These are phyloP conservation scores for Melampsora larici-populina DNA, from an alignment of 1,284 basidiomycete species.

Conservation along the genomic window DNA sequence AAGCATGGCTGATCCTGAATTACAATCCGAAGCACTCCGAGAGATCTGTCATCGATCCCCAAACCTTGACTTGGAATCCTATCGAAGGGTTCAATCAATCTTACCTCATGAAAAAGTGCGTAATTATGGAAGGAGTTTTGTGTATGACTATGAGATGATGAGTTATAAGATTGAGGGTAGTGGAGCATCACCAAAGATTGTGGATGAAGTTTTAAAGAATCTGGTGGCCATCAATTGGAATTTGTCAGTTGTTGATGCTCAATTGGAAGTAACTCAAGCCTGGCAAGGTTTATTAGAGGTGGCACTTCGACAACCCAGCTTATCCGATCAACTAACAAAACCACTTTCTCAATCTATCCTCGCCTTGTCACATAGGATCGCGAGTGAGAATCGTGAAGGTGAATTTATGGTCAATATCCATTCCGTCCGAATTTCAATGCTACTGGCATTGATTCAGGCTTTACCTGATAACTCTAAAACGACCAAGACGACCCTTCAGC, in stretches of 20 bases:
- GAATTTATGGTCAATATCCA: conserved; percentile 43
- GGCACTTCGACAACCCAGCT: conserved; percentile 17
- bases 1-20: conserved; percentile 29
- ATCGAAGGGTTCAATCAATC: conserved; percentile 31
- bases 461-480: conserved; percentile 37
- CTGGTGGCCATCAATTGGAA: conserved; percentile 40
- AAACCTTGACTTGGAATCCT: conserved; percentile 31
- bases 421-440: conserved; percentile 35
- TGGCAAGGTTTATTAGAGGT: conserved; percentile 37
- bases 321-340: conserved; percentile 3
- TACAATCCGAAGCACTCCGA: conserved; percentile 37
- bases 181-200: conserved; percentile 21
- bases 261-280: conserved; percentile 33
- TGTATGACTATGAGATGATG: conserved; percentile 41
- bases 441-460: conserved; percentile 33
- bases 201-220: conserved; percentile 39
- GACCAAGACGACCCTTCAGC: conserved; percentile 22
- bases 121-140: conserved; percentile 35
- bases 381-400: conserved; percentile 29
- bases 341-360: conserved; percentile 33
- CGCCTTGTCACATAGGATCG: conserved; percentile 9
- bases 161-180: conserved; percentile 24
- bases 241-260: conserved; percentile 38
- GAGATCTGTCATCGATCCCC: conserved; percentile 30
- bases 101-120: conserved; percentile 33